Conservation (phyloP, 1,284 basidiomycete species). For the Irpex sp. region DNA sequence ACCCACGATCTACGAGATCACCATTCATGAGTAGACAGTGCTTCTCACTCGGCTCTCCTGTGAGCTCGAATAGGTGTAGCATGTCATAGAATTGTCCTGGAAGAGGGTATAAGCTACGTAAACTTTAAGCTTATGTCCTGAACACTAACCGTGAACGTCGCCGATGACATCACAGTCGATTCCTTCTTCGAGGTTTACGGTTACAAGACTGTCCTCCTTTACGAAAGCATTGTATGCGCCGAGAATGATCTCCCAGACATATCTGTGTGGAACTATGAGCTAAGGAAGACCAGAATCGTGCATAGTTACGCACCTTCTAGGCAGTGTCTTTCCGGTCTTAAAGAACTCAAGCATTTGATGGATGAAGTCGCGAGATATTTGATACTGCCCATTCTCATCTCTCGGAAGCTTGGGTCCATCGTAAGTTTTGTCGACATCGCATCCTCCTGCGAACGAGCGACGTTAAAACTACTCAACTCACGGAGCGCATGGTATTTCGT, state of each 20-base stretch:
- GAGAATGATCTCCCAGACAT: slow-evolving; percentile 95
- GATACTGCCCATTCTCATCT: slow-evolving; percentile 59
- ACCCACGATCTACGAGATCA: slow-evolving; percentile 96
- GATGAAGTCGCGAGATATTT: slow-evolving; percentile 78
- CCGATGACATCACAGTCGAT: slow-evolving; percentile 89
- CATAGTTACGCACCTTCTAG: slow-evolving; percentile 42
- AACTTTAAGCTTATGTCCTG: no score
- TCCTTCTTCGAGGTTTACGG: slow-evolving; percentile 74
- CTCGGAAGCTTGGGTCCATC: slow-evolving; percentile 60
- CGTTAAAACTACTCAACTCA: not conserved
- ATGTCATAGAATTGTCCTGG: slow-evolving; percentile 94
- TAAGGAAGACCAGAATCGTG: not conserved
- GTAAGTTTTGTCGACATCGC: slow-evolving; percentile 70
- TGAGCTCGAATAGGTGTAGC: slow-evolving; percentile 83
- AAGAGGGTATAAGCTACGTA: slow-evolving; percentile 1
- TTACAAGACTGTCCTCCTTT: slow-evolving; percentile 82
- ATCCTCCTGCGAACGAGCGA: slow-evolving; percentile 48
- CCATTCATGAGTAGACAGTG: slow-evolving; percentile 93
- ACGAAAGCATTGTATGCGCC: slow-evolving; percentile 79
- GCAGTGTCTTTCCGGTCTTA: slow-evolving; percentile 86
- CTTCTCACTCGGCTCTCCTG: slow-evolving; percentile 77
- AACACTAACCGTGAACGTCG: slow-evolving; percentile 74
- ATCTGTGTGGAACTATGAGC: slow-evolving; percentile 34
- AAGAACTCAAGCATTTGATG: slow-evolving; percentile 89
- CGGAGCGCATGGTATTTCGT: not conserved